phyloP scores from a whole-genome alignment of 495 filamentous ascomycete species.

The Talaromyces wortmannii region DNA sequence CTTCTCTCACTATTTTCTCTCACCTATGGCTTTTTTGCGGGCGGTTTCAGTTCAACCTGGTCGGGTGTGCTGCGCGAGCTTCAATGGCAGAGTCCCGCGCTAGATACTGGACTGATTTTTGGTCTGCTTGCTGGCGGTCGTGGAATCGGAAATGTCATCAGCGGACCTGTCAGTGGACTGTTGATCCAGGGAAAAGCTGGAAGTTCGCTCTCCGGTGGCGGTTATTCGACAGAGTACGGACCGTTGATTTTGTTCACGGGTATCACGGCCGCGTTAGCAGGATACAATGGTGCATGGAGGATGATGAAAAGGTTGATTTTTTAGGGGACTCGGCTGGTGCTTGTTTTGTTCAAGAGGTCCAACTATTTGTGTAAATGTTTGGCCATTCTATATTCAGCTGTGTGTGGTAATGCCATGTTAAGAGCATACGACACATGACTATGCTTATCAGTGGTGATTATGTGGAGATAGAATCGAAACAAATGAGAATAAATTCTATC shows the following conservation, averaged over 20 bases:
- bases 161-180: slow-evolving; percentile 53
- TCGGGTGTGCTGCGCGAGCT: slow-evolving; percentile 55
- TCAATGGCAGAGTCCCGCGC: slow-evolving; percentile 30
- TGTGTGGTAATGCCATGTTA: too few relatives aligned
- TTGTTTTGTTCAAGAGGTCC: too few relatives aligned
- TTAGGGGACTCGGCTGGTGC: not conserved
- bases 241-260: slow-evolving; percentile 41
- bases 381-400: too few relatives aligned
- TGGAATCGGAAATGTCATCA: slow-evolving; percentile 59
- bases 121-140: slow-evolving; percentile 55
- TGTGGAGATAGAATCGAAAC: too few relatives aligned
- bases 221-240: slow-evolving; percentile 33
- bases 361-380: too few relatives aligned
- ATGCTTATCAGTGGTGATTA: too few relatives aligned
- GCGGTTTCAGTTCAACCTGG: slow-evolving; percentile 55
- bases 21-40: slow-evolving; percentile 64
- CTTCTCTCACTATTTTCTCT: slow-evolving; percentile 60
- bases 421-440: too few relatives aligned
- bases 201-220: slow-evolving; percentile 9
- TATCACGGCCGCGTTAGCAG: slow-evolving; percentile 17
- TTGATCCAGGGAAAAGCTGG: slow-evolving; percentile 27
- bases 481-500: too few relatives aligned
- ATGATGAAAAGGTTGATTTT: not conserved
- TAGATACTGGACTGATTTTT: slow-evolving; percentile 56
- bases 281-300: not conserved